These are phyloP conservation scores for Ampelocalamus luodianensis DNA, from an alignment of 176 grass and related monocot genomes.

Conservation along the genomic window DNA sequence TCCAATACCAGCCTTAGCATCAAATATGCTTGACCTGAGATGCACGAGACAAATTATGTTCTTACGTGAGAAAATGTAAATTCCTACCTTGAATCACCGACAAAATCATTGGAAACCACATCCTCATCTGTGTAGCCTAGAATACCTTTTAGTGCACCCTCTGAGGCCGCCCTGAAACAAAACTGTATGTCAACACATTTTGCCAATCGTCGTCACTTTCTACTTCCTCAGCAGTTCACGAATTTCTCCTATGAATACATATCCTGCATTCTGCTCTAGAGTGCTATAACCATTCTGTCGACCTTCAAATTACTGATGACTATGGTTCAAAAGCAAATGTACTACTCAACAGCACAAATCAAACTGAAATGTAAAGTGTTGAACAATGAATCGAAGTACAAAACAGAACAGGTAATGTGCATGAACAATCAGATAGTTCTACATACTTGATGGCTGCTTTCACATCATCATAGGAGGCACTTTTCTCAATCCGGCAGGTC, in stretches of 20 bases:
- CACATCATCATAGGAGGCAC: slow-evolving; percentile 92
- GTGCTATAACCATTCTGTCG: not conserved
- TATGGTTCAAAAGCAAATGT: not conserved
- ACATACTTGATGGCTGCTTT: slow-evolving; percentile 95
- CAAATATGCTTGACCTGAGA: slow-evolving; percentile 96
- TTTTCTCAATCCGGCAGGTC: slow-evolving; percentile 96
- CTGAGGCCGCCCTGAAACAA: slow-evolving; percentile 76
- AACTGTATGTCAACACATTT: not conserved
- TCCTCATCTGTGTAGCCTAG: slow-evolving; percentile 97
- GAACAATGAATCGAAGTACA: not conserved
- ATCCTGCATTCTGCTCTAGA: not conserved
- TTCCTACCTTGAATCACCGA: slow-evolving; percentile 82
- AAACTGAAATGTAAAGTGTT: slow-evolving; percentile 15
- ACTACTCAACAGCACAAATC: not conserved
- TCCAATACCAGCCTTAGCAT: slow-evolving; percentile 98
- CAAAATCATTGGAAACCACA: slow-evolving; percentile 94
- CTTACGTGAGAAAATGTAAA: not conserved
- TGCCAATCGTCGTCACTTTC: not conserved
- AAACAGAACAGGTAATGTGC: not conserved
- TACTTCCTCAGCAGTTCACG: not conserved
- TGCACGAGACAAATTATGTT: not conserved
- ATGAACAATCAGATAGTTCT: slow-evolving; percentile 23
- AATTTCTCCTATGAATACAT: not conserved
- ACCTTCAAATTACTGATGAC: not conserved
- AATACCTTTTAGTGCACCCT: slow-evolving; percentile 88